phyloP scores from a whole-genome alignment of 2,329 filamentous ascomycete species.

The Ramularia endophylla region DNA sequence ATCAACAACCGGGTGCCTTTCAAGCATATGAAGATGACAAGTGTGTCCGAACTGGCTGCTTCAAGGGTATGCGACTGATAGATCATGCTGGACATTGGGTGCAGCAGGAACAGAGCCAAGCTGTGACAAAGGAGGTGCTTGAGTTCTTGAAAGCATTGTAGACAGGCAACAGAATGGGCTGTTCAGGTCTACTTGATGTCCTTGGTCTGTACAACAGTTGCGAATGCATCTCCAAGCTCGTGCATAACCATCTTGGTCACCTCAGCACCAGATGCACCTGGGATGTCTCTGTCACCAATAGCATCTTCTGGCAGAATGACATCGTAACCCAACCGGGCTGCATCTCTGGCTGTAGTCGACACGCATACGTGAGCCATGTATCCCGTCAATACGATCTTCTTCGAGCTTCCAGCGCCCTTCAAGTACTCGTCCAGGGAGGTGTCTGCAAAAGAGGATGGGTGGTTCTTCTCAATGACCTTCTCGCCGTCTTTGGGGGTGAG shows the following conservation, averaged over 20 bases:
- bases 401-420: conserved; percentile 40
- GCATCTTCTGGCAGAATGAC: conserved; percentile 56
- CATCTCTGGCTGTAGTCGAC: conserved; percentile 57
- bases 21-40: conserved; percentile 46
- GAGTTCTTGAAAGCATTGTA: conserved; percentile 33
- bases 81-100: conserved; percentile 64
- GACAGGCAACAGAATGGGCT: too few relatives aligned
- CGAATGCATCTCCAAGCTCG: conserved; percentile 60
- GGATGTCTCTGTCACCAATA: conserved; percentile 61
- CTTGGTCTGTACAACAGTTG: conserved; percentile 50
- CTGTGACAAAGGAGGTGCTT: conserved; percentile 45
- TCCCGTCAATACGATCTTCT: conserved; percentile 57
- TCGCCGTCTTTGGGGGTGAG: conserved; percentile 51
- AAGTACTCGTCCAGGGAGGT: conserved; percentile 55
- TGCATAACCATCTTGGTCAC: conserved; percentile 49
- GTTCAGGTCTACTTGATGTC: conserved; percentile 38
- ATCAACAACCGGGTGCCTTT: conserved; percentile 59
- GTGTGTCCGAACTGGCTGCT: conserved; percentile 41
- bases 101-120: conserved; percentile 58
- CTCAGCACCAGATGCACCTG: conserved; percentile 52
- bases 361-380: conserved; percentile 65
- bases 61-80: conserved; percentile 48
- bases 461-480: conserved; percentile 53
- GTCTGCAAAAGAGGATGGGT: conserved; percentile 55
- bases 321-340: conserved; percentile 56